A percentile compares a stretch with the other conserved stretches of the same genome.
Conservation (phyloP, 2,329 filamentous ascomycete genomes). For the Cladobotryum mycophilum region DNA sequence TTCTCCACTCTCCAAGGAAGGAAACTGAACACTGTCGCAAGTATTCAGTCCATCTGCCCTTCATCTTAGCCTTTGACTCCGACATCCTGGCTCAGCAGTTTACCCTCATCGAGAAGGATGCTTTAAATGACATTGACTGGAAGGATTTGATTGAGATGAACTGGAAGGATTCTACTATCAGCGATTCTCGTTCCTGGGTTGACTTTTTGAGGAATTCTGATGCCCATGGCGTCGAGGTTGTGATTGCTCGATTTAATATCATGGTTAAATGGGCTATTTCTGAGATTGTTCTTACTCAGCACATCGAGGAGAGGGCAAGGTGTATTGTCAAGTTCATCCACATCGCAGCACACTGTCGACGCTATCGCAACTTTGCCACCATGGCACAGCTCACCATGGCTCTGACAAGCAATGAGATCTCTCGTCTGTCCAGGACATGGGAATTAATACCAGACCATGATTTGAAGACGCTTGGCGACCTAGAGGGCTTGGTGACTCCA, state of each 20-base stretch:
- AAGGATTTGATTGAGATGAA: slow-evolving; percentile 78
- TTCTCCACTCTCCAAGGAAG: slow-evolving; percentile 27
- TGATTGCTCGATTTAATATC: slow-evolving; percentile 80
- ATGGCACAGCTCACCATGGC: slow-evolving; percentile 76
- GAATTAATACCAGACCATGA: slow-evolving; percentile 60
- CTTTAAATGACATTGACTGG: slow-evolving; percentile 81
- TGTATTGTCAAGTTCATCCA: slow-evolving; percentile 79
- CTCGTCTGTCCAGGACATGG: slow-evolving; percentile 66
- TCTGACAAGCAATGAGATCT: slow-evolving; percentile 65
- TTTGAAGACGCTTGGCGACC: slow-evolving; percentile 56
- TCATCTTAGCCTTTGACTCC: slow-evolving; percentile 75
- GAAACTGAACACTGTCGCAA: slow-evolving; percentile 28
- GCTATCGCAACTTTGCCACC: slow-evolving; percentile 75
- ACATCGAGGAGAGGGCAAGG: slow-evolving; percentile 64
- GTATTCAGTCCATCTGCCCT: slow-evolving; percentile 61
- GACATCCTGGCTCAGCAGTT: slow-evolving; percentile 75
- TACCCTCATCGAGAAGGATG: slow-evolving; percentile 80
- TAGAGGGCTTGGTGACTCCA: slow-evolving; percentile 69
- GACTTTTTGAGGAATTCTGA: slow-evolving; percentile 69
- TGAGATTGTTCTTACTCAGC: slow-evolving; percentile 68
- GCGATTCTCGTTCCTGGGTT: slow-evolving; percentile 69
- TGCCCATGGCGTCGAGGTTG: slow-evolving; percentile 71
- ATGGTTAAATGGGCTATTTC: slow-evolving; percentile 84
- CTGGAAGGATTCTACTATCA: slow-evolving; percentile 65
- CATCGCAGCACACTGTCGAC: slow-evolving; percentile 69